These are phyloP conservation scores for Amborella trichopoda DNA, from an alignment of 164 flowering plant genomes.

Conservation along the genomic window DNA sequence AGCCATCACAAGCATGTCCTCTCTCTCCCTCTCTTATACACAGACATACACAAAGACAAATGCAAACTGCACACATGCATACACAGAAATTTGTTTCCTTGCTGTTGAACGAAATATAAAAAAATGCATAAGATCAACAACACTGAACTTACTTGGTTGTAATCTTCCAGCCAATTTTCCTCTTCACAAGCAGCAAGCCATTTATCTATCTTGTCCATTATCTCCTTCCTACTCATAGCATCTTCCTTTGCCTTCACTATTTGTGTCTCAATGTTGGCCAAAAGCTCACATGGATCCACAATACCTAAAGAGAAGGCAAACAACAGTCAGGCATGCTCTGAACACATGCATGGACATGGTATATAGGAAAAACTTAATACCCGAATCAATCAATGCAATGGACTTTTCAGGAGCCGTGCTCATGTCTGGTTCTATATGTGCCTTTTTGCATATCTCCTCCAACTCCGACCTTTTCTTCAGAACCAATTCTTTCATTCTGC, in stretches of 20 bases:
- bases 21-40: too few species aligned
- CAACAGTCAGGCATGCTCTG: background rate
- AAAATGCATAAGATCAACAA: background rate
- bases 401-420: slow-evolving; percentile 81
- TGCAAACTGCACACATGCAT: too few species aligned
- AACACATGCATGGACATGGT: background rate
- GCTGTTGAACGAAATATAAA: too few species aligned
- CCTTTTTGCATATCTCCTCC: slow-evolving; percentile 64
- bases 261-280: slow-evolving; percentile 74
- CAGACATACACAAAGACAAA: too few species aligned
- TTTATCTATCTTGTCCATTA: slow-evolving; percentile 72
- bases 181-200: slow-evolving; percentile 92
- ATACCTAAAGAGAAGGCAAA: slow-evolving; percentile 34
- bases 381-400: slow-evolving; percentile 82
- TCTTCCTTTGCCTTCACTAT: slow-evolving; percentile 61
- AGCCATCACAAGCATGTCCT: too few species aligned
- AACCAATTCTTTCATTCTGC: slow-evolving; percentile 90
- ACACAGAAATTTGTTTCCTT: too few species aligned
- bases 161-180: slow-evolving; percentile 92
- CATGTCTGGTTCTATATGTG: slow-evolving; percentile 74
- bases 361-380: slow-evolving; percentile 18
- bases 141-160: slow-evolving; percentile 58
- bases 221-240: slow-evolving; percentile 65
- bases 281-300: slow-evolving; percentile 79
- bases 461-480: slow-evolving; percentile 72